phyloP scores from a whole-genome alignment of 352 stramenopile species.

The Phytopythium cucurbitacearum region DNA sequence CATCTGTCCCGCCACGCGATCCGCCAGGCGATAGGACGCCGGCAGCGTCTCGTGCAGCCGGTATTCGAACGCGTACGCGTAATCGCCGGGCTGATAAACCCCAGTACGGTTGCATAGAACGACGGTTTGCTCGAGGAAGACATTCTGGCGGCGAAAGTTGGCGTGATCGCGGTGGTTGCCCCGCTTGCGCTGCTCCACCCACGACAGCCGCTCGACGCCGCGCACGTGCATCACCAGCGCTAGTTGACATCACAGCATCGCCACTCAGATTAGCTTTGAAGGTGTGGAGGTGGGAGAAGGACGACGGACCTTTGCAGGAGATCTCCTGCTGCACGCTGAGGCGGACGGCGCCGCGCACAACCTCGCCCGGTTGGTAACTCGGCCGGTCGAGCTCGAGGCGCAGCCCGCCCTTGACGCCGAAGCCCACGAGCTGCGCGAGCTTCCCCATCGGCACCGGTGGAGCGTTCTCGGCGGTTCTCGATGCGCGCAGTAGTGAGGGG shows the following conservation, averaged over 20 bases:
- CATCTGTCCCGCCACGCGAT: constrained; percentile 9
- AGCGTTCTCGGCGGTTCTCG: neutral
- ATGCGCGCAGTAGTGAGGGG: too few relatives aligned
- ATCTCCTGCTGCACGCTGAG: constrained; percentile 19
- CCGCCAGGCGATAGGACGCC: constrained; percentile 9
- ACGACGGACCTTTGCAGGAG: constrained; percentile 12
- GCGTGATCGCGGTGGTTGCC: constrained; percentile 4
- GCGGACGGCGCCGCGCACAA: constrained; percentile 18
- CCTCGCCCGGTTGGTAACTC: constrained; percentile 16
- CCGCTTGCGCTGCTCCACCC: constrained; percentile 7
- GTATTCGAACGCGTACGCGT: constrained; percentile 11
- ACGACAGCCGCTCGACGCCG: constrained; percentile 8
- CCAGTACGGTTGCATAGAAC: constrained; percentile 2
- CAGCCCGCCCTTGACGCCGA: constrained; percentile 16
- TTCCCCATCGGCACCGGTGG: constrained; percentile 9
- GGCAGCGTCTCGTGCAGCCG: constrained; percentile 7
- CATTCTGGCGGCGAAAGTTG: constrained; percentile 1
- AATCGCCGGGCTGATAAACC: constrained; percentile 7
- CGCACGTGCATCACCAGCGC: constrained; percentile 6
- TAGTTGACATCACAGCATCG: neutral
- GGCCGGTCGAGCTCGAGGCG: constrained; percentile 19
- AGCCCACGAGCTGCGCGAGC: constrained; percentile 11
- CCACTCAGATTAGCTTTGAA: too few relatives aligned
- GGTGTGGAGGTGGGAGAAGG: neutral
- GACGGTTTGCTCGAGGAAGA: constrained; percentile 6